Evolutionary conservation across 805 yeast species (phyloP).

Genomic region (Clavispora fructus): DNA sequence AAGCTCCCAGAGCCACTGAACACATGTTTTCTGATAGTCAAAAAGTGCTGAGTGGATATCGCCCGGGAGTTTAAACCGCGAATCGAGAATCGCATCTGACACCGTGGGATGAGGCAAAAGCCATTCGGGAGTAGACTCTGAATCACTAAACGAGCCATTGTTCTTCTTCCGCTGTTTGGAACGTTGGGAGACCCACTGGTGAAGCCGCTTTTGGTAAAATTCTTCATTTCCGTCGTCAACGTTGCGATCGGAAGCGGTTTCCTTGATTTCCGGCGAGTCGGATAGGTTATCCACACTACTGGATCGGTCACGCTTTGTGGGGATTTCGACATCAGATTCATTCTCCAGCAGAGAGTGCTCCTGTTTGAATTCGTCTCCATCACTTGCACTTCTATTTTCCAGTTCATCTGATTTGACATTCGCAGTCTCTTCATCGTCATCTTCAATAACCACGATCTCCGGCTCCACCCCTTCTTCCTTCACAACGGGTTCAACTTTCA

Average conservation of each 20-base stretch:
- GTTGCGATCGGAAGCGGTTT: constrained; percentile 21
- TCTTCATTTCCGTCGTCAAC: constrained; percentile 80
- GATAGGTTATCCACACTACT: not conserved
- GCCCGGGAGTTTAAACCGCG: constrained; percentile 75
- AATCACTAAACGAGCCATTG: constrained; percentile 4
- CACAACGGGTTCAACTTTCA: constrained; percentile 4
- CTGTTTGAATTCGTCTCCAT: not conserved
- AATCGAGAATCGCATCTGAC: constrained; percentile 71
- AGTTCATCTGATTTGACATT: not conserved
- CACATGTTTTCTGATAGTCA: constrained; percentile 93
- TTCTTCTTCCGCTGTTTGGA: constrained; percentile 22
- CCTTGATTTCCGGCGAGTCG: not conserved
- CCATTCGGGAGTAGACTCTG: constrained; percentile 49
- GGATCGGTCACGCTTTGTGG: not conserved
- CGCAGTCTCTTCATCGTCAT: not conserved
- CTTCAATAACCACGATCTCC: not conserved
- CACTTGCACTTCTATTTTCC: not conserved
- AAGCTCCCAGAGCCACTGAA: constrained; percentile 97
- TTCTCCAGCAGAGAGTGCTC: not conserved
- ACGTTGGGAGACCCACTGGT: constrained; percentile 55
- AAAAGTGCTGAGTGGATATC: constrained; percentile 83
- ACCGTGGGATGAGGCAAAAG: constrained; percentile 67
- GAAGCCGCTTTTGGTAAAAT: constrained; percentile 55
- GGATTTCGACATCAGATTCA: not conserved
- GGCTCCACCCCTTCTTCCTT: constrained; percentile 8